Evolutionary conservation across 2,329 filamentous ascomycete species (phyloP).

Genomic region (Aspergillus pseudoviridinutans): DNA sequence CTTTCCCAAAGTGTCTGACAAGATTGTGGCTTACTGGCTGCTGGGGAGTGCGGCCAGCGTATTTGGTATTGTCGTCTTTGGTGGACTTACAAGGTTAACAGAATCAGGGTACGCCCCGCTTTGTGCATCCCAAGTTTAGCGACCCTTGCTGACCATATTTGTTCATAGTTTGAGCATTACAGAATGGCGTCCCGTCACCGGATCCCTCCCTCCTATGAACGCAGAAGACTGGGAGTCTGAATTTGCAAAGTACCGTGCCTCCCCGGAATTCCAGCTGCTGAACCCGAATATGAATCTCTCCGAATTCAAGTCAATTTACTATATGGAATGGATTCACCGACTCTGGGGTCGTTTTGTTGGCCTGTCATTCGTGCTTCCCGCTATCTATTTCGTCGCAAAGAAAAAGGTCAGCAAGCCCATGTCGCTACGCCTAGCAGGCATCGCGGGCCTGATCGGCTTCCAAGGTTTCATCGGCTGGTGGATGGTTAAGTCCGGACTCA

Average conservation of each 20-base stretch:
- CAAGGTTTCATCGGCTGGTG: slow-evolving; percentile 97
- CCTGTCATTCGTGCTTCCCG: slow-evolving; percentile 81
- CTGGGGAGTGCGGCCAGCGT: slow-evolving; percentile 87
- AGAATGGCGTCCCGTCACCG: slow-evolving; percentile 96
- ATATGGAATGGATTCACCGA: slow-evolving; percentile 97
- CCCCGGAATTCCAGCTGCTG: slow-evolving; percentile 85
- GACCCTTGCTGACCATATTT: neutral
- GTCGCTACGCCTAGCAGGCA: slow-evolving; percentile 73
- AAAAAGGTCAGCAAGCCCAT: slow-evolving; percentile 74
- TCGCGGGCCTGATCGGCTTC: slow-evolving; percentile 85
- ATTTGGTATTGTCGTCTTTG: slow-evolving; percentile 95
- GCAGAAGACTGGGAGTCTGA: slow-evolving; percentile 83
- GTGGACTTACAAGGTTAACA: slow-evolving; percentile 86
- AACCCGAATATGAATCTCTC: slow-evolving; percentile 89
- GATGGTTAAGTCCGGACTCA: slow-evolving; percentile 97
- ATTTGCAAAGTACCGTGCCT: slow-evolving; percentile 86
- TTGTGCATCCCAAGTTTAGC: neutral
- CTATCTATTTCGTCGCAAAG: slow-evolving; percentile 80
- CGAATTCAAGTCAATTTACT: slow-evolving; percentile 99
- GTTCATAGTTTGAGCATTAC: slow-evolving; percentile 80
- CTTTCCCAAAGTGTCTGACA: slow-evolving; percentile 64
- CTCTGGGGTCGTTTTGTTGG: slow-evolving; percentile 93
- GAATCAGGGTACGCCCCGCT: slow-evolving; percentile 71
- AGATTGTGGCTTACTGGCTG: slow-evolving; percentile 85
- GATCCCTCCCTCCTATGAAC: slow-evolving; percentile 78